Conservation (phyloP, 805 yeast species). For the Kregervanrija delftensis region DNA sequence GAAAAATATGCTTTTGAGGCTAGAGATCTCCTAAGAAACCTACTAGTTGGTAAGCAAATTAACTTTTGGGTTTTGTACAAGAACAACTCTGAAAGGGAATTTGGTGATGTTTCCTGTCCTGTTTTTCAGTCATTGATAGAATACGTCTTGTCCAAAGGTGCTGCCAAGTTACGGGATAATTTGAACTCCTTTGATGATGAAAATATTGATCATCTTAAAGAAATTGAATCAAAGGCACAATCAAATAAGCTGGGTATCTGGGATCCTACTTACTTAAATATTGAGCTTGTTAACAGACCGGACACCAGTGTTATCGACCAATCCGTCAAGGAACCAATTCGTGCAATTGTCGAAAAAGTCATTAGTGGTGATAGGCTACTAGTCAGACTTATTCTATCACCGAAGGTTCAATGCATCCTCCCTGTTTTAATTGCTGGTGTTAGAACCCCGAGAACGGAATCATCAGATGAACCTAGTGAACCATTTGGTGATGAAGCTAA, state of each 20-base stretch:
- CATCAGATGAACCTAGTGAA: constrained; percentile 36
- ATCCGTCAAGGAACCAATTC: constrained; percentile 36
- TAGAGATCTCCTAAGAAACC: constrained; percentile 53
- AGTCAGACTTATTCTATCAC: constrained; percentile 39
- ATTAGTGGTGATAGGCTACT: constrained; percentile 74
- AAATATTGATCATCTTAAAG: constrained; percentile 30
- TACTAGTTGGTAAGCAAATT: constrained; percentile 60
- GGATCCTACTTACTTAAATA: constrained; percentile 26
- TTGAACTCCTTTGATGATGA: constrained; percentile 30
- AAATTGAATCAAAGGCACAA: constrained; percentile 44
- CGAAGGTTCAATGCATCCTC: constrained; percentile 46
- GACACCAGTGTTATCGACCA: constrained; percentile 28
- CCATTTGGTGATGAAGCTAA: constrained; percentile 65
- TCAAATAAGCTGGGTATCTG: constrained; percentile 51
- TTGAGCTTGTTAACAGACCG: constrained; percentile 23
- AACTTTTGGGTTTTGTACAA: constrained; percentile 53
- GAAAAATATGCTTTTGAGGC: constrained; percentile 49
- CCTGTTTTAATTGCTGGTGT: constrained; percentile 70
- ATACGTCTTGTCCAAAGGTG: constrained; percentile 50
- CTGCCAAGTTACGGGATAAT: constrained; percentile 55
- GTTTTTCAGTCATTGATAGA: constrained; percentile 53
- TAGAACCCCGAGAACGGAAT: constrained; percentile 62
- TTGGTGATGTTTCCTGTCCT: constrained; percentile 66
- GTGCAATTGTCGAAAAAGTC: constrained; percentile 67
- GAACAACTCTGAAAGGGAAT: constrained; percentile 51